Evolutionary conservation across 2,329 filamentous ascomycete genomes (phyloP), one percentile per base, ranked within the genome.

Genomic region (Colletotrichum liriopes): DNA sequence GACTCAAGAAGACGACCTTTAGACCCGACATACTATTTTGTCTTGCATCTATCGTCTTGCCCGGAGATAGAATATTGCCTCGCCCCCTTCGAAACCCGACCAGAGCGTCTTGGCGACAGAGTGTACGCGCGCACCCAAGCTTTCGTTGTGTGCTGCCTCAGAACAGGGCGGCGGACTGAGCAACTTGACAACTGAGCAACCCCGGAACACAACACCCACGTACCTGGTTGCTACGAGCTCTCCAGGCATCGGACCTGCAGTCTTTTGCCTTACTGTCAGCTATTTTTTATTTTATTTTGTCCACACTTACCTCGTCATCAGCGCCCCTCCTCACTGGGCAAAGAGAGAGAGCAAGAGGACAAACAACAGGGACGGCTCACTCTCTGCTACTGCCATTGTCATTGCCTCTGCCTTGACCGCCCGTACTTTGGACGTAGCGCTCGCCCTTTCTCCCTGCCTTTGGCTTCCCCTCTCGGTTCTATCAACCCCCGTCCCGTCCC

Each of bases 401-500:
- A 45, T 35, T 60, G 56, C 41, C 16, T 37, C 39, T 58, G 55
- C 55, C 55, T 41, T 39, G 55, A 58, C 37, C 55, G 35, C 55
- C 23, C 37, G 37, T 58, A 58, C 55, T 37, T 41, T 35, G 35
- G n/a, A 41, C 55, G n/a, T n/a, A 52, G 23, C 60, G 43, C 56
- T 59, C 56, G 41, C 56, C 56, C 64, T 37, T 37, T 35, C 37
- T 62, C 45, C 47, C 61, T 54, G 60, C 51, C 39, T 61, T 45
- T n/a, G 37, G 49, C 49, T 29, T 41, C 41, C 35, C 47, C 29
- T 52, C n/a, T 63, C 32, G 35, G 60, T 52, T 59, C 65, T 37
- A 23, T 41, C 45, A 61, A 35, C 49, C 61, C 61, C 59, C 32
- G 41, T 49, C 49, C 49, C 54, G 43, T 69, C 45, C 66, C 66